These are phyloP conservation scores for Zangia roseola DNA, from an alignment of 768 basidiomycete genomes.

Conservation along the genomic window DNA sequence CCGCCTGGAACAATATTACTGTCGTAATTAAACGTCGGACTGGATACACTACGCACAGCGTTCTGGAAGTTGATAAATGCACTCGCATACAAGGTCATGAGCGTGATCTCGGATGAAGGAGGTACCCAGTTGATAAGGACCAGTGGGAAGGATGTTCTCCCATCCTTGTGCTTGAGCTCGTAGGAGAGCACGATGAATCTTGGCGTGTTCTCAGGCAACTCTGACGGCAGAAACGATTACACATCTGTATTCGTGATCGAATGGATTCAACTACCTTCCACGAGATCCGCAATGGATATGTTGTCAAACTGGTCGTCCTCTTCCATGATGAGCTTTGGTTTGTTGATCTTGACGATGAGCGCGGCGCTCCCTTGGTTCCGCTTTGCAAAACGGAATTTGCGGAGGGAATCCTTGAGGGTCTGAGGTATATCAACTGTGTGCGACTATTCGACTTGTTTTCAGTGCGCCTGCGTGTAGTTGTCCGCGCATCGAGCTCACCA, in stretches of 20 bases:
- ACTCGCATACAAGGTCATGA: conserved; percentile 82
- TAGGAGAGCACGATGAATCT: conserved; percentile 85
- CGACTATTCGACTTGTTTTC: conserved; percentile 12
- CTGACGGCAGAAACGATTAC: conserved; percentile 37
- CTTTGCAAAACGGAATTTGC: conserved; percentile 79
- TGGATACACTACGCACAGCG: conserved; percentile 48
- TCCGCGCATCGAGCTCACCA: conserved; percentile 20
- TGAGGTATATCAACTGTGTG: conserved; percentile 84
- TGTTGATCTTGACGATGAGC: conserved; percentile 89
- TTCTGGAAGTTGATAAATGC: conserved; percentile 77
- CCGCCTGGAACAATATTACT: conserved; percentile 47
- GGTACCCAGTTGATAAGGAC: conserved; percentile 91
- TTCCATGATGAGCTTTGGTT: conserved; percentile 74
- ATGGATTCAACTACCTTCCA: conserved; percentile 58
- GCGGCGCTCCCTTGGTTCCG: conserved; percentile 70
- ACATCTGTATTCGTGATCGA: neutral
- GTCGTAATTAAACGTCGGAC: neutral
- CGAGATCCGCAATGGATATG: conserved; percentile 79
- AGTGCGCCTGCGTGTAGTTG: neutral
- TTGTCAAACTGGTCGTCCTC: conserved; percentile 78
- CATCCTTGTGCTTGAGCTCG: conserved; percentile 76
- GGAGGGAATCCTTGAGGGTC: conserved; percentile 70
- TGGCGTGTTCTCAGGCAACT: conserved; percentile 84
- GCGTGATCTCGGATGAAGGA: conserved; percentile 66
- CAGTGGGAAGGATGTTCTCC: conserved; percentile 81